Conservation (phyloP, 1,139 yeast genomes). For the Zhuliangozyma parablackwelliae region DNA sequence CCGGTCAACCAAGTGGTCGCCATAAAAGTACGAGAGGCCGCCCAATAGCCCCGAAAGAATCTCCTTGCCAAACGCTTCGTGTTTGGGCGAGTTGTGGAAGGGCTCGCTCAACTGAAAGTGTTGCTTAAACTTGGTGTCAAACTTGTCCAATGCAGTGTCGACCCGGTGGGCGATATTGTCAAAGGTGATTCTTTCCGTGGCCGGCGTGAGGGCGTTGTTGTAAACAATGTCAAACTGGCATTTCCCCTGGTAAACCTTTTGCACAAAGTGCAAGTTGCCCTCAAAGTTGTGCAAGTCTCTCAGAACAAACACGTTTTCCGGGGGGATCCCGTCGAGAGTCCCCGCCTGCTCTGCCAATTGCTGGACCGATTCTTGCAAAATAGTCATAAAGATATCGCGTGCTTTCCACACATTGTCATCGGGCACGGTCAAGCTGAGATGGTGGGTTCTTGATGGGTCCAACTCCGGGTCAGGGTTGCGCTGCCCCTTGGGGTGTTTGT, state of each 20-base stretch:
- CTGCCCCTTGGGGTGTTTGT: constrained; percentile 35
- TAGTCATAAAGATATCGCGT: constrained; percentile 64
- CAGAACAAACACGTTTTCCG: constrained; percentile 50
- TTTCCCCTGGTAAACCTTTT: constrained; percentile 68
- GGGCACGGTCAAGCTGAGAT: constrained; percentile 67
- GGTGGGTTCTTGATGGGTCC: constrained; percentile 58
- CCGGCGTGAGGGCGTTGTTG: constrained; percentile 43
- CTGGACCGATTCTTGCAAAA: constrained; percentile 64
- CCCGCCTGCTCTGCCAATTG: constrained; percentile 38
- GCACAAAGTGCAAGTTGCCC: constrained; percentile 79
- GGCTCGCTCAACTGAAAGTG: constrained; percentile 57
- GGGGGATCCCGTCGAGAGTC: constrained; percentile 30
- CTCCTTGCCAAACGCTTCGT: constrained; percentile 65
- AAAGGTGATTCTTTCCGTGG: constrained; percentile 37
- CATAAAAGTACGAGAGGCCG: constrained; percentile 85
- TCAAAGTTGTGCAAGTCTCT: constrained; percentile 58
- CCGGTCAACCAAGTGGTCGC: constrained; percentile 83
- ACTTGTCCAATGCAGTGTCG: constrained; percentile 27
- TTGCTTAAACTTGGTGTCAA: constrained; percentile 53
- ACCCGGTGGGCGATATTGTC: constrained; percentile 39
- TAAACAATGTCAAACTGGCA: constrained; percentile 73
- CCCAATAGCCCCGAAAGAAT: constrained; percentile 80
- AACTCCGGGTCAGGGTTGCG: constrained; percentile 30
- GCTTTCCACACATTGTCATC: constrained; percentile 77
- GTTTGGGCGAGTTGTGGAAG: constrained; percentile 39